Evolutionary conservation across 2,329 filamentous ascomycete genomes (phyloP), one percentile per base, ranked within the genome.

Genomic region (Colletotrichum nymphaeae): DNA sequence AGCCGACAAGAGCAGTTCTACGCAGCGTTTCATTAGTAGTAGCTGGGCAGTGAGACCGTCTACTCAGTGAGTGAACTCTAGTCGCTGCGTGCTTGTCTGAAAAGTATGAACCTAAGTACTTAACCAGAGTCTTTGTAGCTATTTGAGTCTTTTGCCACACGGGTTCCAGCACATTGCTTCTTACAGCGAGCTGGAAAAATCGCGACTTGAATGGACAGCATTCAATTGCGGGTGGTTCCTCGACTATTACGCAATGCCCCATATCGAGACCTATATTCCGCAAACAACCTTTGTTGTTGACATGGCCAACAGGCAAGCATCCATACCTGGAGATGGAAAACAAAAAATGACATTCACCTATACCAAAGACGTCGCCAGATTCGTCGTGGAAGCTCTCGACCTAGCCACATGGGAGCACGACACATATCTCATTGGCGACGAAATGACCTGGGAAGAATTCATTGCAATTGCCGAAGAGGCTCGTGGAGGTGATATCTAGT

Each of bases 331-430:
- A 14, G 58, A 46, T 1, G 72, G 72, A 5, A 62, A 74, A 16
- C 64, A 74, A 2, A 26, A 14, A 12, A 12, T 74, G n/a, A 62
- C 24, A 5, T 52, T 72, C 9, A 65, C 72, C 1, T 74, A 74
- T 35, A 52, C 58, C n/a, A 37, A 53, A 1, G 72, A 74, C 7
- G 37, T 74, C 3, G 72, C 72, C 4, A 58, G 65, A 22, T 86
- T 85, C 67, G 78, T 86, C 16, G 81, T 80, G 30, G 78, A 77
- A 19, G 69, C 81, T 9, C 76, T 88, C 5, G 80, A 81, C 35
- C 72, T 83, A 32, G 75, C 81, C 5, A 78, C 78, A 26, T 87
- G 86, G 85, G 81, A 83, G 5, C 80, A 82, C 63, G 69, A 76
- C 16, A 75, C 79, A 46, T 57, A 57, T 16, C 67, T 79, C 53